Evolutionary conservation across 2,329 filamentous ascomycete species (phyloP).

Genomic region (Colletotrichum eremochloae): DNA sequence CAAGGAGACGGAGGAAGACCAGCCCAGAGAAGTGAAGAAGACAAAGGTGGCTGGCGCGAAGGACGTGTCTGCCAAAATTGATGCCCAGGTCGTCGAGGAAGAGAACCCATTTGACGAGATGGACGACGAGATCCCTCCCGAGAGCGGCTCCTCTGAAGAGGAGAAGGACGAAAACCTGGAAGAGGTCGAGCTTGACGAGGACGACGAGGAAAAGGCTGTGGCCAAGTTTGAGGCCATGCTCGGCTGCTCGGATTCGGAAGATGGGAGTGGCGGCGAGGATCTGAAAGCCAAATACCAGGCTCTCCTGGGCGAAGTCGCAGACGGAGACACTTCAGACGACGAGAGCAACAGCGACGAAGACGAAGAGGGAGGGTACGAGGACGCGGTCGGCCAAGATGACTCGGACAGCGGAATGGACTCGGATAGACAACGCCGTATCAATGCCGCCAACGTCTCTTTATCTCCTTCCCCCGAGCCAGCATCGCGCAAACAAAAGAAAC

Average conservation of each 20-base stretch:
- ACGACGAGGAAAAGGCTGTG: conserved; percentile 53
- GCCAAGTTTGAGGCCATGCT: conserved; percentile 62
- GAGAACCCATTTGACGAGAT: conserved; percentile 45
- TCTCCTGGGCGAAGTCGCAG: conserved; percentile 60
- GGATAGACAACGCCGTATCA: conserved; percentile 45
- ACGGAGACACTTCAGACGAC: conserved; percentile 52
- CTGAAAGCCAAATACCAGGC: conserved; percentile 60
- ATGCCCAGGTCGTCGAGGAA: conserved; percentile 49
- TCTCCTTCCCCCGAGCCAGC: conserved; percentile 51
- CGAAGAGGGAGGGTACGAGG: conserved; percentile 50
- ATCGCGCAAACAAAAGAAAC: conserved; percentile 51
- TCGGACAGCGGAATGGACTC: conserved; percentile 44
- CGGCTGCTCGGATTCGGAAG: conserved; percentile 59
- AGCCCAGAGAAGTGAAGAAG: conserved; percentile 49
- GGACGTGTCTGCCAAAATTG: conserved; percentile 44
- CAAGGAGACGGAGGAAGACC: conserved; percentile 49
- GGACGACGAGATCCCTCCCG: conserved; percentile 42
- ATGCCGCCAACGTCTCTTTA: conserved; percentile 45
- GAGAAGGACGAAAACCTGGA: conserved; percentile 47
- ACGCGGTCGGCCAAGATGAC: conserved; percentile 47
- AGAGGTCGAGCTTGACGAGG: conserved; percentile 49
- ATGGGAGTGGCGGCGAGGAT: conserved; percentile 54
- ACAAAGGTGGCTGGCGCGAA: conserved; percentile 44
- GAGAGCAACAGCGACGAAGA: conserved; percentile 51
- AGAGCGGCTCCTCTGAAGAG: conserved; percentile 44